Base-by-base conservation (phyloP, 1,284 basidiomycete species). In the Irpex lacteus region DNA sequence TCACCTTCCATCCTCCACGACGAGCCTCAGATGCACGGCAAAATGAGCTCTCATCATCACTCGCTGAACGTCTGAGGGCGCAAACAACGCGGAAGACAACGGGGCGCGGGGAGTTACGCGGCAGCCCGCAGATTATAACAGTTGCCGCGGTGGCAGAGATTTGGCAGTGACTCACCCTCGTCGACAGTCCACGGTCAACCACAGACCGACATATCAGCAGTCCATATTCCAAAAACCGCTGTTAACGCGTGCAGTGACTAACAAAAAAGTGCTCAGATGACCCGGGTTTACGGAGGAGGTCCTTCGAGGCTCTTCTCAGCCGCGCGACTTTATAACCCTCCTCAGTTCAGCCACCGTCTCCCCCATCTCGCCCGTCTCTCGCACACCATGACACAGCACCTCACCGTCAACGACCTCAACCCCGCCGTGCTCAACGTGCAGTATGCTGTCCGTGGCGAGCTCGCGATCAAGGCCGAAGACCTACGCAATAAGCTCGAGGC, bases 401-500 rank as follows among this genome's bases (percentile, higher is more conserved):
- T 92, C 69, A 84, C 87, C 52, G 67, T 82, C 66, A 81, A 86
- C 67, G 80, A 83, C 53, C 84, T 94, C 78, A 99, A 98, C 80
- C 94, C 92, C 1, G 83, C 91, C 65, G 85, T 98, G 62, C 83
- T 89, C 72, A 88, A 94, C 60, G 97, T 98, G 65, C 88, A 98
- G 77, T 99, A 99, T 75, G 97, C 97, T 65, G 98, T 99, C 37
- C 93, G 97, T 64, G 97, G 98, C 63, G 96, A 97, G 78, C 89
- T 99, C 69, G 96, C 97, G 13, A 93, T 96, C 81, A 94, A 91
- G 74, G 96, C 97, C 2, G 96, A 98, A 78, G 82, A 89, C 67
- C 90, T 94, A 72, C 84, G 89, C 65, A 88, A 88, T 60, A 77
- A 82, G 70, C 86, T 97, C 71, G 84, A 87, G 72, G 76, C 82